Conservation (phyloP, 805 yeast species). For the Metschnikowia drakensbergensis region DNA sequence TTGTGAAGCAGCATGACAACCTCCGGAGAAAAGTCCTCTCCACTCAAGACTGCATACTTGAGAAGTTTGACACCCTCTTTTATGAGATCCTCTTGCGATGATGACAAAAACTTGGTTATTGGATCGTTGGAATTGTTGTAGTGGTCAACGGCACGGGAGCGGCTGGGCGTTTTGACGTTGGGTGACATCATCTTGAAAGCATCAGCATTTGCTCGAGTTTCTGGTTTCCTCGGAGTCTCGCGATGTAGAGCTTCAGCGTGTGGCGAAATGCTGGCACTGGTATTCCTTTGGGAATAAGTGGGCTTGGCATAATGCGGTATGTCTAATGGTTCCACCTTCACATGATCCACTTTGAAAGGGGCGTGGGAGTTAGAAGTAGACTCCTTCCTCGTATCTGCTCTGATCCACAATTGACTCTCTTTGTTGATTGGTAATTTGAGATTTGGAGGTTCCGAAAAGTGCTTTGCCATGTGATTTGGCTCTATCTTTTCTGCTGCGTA, state of each 20-base stretch:
- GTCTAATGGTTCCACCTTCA: not conserved
- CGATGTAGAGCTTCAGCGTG: not conserved
- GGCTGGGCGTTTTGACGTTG: not conserved
- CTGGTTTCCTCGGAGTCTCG: not conserved
- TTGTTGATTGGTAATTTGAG: not conserved
- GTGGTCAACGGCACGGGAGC: not conserved
- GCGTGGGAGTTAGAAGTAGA: not conserved
- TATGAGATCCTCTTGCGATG: constrained; percentile 27
- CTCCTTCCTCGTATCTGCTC: not conserved
- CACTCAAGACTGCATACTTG: constrained; percentile 35
- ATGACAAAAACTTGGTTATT: constrained; percentile 33
- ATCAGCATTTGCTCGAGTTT: not conserved
- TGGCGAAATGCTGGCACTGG: not conserved
- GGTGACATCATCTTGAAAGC: not conserved
- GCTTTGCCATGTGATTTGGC: not conserved
- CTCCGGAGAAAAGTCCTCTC: constrained; percentile 30
- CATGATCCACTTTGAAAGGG: not conserved
- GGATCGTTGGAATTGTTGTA: constrained; percentile 27
- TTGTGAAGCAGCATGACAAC: constrained; percentile 21
- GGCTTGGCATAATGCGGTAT: constrained; percentile 15
- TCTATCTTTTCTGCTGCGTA: not conserved
- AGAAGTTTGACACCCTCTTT: constrained; percentile 36
- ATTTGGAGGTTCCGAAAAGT: constrained; percentile 1
- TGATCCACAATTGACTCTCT: not conserved
- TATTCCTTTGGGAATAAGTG: constrained; percentile 10